These are phyloP conservation scores for Colletotrichum sp. DNA, from an alignment of 2,329 filamentous ascomycete genomes.

Conservation along the genomic window DNA sequence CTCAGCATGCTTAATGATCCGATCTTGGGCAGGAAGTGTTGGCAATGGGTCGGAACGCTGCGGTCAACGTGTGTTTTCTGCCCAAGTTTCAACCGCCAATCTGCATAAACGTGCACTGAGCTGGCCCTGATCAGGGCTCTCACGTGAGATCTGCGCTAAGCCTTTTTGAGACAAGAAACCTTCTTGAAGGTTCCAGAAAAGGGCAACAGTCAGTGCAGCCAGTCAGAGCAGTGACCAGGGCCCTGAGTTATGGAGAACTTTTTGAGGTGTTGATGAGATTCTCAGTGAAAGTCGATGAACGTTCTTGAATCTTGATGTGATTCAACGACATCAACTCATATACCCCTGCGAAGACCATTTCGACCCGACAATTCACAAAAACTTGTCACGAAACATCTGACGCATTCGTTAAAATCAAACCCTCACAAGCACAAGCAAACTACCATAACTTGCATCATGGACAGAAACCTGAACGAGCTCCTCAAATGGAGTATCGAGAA, in stretches of 20 bases:
- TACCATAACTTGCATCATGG: conserved; percentile 28
- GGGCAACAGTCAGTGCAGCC: conserved; percentile 15
- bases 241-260: conserved; percentile 15
- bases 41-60: neutral
- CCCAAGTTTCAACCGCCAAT: conserved; percentile 9
- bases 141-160: conserved; percentile 30
- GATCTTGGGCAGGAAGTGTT: neutral
- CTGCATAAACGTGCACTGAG: conserved; percentile 17
- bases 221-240: conserved; percentile 1
- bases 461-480: conserved; percentile 72
- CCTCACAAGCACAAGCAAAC: neutral
- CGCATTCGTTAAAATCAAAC: neutral
- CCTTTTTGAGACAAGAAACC: conserved; percentile 25
- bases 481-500: conserved; percentile 77
- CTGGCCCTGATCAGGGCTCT: conserved; percentile 19
- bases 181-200: conserved; percentile 50
- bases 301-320: conserved; percentile 13
- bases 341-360: neutral
- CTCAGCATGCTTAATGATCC: conserved; percentile 2
- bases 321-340: neutral
- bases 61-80: neutral
- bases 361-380: neutral
- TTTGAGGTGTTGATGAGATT: conserved; percentile 14
- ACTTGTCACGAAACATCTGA: neutral
- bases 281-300: conserved; percentile 11